Evolutionary conservation across 306 rosid species (phyloP), one percentile per base, ranked within the genome.

Genomic region (Astragalus glycyphyllos): DNA sequence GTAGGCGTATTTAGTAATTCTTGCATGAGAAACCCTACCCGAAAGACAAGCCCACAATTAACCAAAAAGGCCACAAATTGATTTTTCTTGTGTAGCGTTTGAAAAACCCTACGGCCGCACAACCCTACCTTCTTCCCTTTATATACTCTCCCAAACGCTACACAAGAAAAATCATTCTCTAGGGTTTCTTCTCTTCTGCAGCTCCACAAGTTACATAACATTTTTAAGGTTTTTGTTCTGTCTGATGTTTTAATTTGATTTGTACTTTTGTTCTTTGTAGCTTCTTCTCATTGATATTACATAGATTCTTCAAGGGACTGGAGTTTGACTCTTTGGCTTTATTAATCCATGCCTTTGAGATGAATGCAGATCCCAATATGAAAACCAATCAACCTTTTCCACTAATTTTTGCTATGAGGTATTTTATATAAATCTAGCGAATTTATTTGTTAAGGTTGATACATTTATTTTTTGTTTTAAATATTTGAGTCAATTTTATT

Each of bases 301-400:
- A 5, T 60, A 35, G 66, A 60, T 38, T 42, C 13, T 42, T 4
- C 3, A 65, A 47, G 94, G 97, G 92, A 68, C 89, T 87, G 90
- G 82, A 89, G 97, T 91, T 88, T 91, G 89, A 71, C 96, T 89
- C 97, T 91, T 84, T 82, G 97, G 93, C 86, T 83, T 51, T 44
- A 2, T 7, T 68, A 64, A 0, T 0, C 53, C 0, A 86, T 86
- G 90, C 88, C 91, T 17, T 89, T 17, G 97, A 84, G 96, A 91
- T 91, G 97, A 91, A 91, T 91, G 85, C 89, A 84, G 91, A 82
- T 62, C 90, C 93, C 96, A 9, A 91, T 7, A 81, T n/a, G 51
- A 54, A 78, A 15, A 11, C 12, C 2, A 13, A 47, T 56, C 87
- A 82, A 62, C 73, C 60, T 76, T 74, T 55, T 75, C 80, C 80